Conservation (phyloP, 768 basidiomycete species). For the Lactifluus hygrophoroides region DNA sequence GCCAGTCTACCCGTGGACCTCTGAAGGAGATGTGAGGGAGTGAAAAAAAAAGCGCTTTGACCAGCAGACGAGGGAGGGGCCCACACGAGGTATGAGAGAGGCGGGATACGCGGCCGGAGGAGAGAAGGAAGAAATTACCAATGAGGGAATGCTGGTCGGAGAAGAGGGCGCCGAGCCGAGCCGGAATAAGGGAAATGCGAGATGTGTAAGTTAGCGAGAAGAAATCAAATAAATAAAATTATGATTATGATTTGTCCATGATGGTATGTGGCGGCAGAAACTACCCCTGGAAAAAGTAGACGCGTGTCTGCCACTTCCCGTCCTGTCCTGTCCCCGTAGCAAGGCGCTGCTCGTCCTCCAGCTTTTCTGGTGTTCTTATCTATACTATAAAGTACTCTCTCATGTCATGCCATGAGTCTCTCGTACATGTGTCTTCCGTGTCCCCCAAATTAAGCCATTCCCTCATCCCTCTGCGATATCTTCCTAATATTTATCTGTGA, state of each 20-base stretch:
- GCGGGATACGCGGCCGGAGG: conserved; percentile 10
- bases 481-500: background rate
- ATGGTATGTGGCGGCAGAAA: conserved; percentile 4
- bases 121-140: background rate
- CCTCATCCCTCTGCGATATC: conserved; percentile 1
- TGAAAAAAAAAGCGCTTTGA: no score
- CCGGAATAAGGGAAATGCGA: background rate
- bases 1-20: no score
- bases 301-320: conserved; percentile 8
- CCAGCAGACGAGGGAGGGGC: no score
- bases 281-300: conserved; percentile 4
- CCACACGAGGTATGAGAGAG: no score
- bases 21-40: background rate
- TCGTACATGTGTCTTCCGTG: conserved; percentile 4
- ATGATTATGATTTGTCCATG: no score
- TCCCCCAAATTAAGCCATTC: conserved; percentile 13
- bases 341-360: background rate
- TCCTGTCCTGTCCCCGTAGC: no score
- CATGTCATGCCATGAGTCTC: conserved; percentile 3
- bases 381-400: conserved; percentile 19
- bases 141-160: background rate
- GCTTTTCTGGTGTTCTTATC: conserved; percentile 2
- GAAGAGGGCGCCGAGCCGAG: conserved; percentile 7
- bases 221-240: background rate
- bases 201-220: background rate